Evolutionary conservation across 345 rosid species (phyloP), one percentile per base, ranked within the genome.

Genomic region (Eucalyptus sp.): DNA sequence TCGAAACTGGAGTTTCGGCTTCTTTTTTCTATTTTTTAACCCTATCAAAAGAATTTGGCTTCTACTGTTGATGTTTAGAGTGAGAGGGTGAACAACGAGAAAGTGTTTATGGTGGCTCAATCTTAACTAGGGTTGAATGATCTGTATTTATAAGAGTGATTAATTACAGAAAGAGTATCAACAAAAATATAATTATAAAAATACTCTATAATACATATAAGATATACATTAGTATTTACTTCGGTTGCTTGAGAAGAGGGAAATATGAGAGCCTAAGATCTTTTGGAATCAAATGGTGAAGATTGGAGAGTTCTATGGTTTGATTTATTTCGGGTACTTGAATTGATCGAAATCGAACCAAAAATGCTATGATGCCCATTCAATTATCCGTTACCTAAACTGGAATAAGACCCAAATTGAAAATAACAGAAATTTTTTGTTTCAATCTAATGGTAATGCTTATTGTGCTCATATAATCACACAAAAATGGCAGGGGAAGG

Each of bases 311-410:
- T 24, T 9, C 56, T 0, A 24, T 0, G 3, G 27, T 56, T 56
- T 8, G 27, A 56, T 24, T 24, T 24, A 56, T 24, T 24, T 20
- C 27, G 1, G 24, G 56, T 52, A 52, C 56, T 18, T 52, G 56
- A 18, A 0, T 52, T 0, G 9, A 52, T 52, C 4, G 22, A 52
- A 52, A 52, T 52, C 10, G 4, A 56, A 56, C 27, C 1, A 24
- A 56, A 24, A 22, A 56, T 56, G 62, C 29, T 24, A 56, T 56
- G 62, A 9, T 56, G 27, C 62, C 62, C 3, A 10, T 56, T 56
- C 62, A 56, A 22, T 24, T 56, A 56, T 8, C 13, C 3, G 1
- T 56, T 24, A 22, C 1, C 62, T 24, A 22, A 56, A 56, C 24
- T 24, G 29, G 29, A 22, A 22, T 18, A 13, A 12, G 62, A 56